Evolutionary conservation across 108 stramenopile species (phyloP).

Genomic region (Cyclotella baltica): DNA sequence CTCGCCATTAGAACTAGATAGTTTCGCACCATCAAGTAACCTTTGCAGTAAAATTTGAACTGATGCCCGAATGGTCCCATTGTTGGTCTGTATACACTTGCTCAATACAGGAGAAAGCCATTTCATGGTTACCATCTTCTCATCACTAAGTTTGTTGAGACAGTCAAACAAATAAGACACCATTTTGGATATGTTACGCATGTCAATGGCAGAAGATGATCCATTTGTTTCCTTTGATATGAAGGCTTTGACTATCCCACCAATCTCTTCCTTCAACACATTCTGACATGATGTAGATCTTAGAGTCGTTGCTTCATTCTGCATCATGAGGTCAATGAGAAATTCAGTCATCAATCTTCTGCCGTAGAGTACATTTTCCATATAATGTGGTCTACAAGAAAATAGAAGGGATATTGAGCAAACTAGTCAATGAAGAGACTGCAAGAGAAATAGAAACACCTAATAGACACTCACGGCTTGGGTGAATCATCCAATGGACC

Average conservation of each 20-base stretch:
- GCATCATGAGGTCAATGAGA: conserved; percentile 58
- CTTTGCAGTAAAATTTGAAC: conserved; percentile 60
- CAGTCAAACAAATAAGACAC: conserved; percentile 53
- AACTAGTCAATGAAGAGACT: not conserved
- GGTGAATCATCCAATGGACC: conserved; percentile 16
- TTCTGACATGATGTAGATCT: conserved; percentile 54
- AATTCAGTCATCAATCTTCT: conserved; percentile 78
- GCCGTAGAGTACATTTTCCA: conserved; percentile 81
- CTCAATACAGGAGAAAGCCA: conserved; percentile 57
- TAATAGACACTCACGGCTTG: conserved; percentile 47
- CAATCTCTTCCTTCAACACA: conserved; percentile 74
- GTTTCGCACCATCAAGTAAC: conserved; percentile 17
- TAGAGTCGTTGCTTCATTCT: conserved; percentile 39
- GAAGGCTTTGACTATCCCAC: conserved; percentile 65
- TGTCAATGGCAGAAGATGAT: conserved; percentile 45
- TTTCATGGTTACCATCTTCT: conserved; percentile 50
- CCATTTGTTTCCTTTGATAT: conserved; percentile 67
- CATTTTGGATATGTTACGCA: conserved; percentile 54
- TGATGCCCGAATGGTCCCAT: conserved; percentile 47
- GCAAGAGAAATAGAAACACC: not conserved
- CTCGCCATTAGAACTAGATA: not conserved
- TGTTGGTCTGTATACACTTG: conserved; percentile 61
- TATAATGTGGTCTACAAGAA: conserved; percentile 67
- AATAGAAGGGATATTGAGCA: not conserved
- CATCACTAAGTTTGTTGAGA: conserved; percentile 50